These are phyloP conservation scores for Trametes gibbosa DNA, from an alignment of 768 basidiomycete genomes.

Conservation along the genomic window DNA sequence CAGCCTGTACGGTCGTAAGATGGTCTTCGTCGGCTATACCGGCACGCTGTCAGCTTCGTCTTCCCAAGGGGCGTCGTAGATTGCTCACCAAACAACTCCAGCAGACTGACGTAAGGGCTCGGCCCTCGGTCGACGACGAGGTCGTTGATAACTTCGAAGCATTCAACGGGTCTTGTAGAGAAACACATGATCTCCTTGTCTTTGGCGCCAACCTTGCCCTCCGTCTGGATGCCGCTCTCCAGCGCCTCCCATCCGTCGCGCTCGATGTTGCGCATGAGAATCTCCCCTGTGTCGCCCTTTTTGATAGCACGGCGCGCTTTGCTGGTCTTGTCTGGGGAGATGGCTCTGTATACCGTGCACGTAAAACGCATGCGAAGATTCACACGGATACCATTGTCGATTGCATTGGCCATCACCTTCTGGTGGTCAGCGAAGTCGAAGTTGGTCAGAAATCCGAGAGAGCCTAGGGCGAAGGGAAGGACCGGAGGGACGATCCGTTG, in stretches of 20 bases:
- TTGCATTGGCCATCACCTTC: constrained; percentile 79
- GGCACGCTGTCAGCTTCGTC: not conserved
- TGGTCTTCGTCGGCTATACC: constrained; percentile 92
- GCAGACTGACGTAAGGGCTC: constrained; percentile 92
- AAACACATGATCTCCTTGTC: constrained; percentile 99
- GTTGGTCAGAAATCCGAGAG: constrained; percentile 95
- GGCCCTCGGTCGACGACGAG: constrained; percentile 97
- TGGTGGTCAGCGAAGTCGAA: constrained; percentile 90
- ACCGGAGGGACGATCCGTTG: constrained; percentile 99
- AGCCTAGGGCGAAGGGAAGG: constrained; percentile 94
- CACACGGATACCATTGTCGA: constrained; percentile 93
- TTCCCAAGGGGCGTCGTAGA: not conserved
- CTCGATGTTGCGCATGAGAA: constrained; percentile 92
- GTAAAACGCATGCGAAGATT: constrained; percentile 99
- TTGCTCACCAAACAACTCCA: constrained; percentile 91
- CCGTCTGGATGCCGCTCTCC: constrained; percentile 69
- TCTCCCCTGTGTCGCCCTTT: constrained; percentile 92
- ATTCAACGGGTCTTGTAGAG: constrained; percentile 90
- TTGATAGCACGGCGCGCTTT: constrained; percentile 77
- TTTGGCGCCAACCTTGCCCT: constrained; percentile 51
- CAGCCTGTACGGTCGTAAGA: constrained; percentile 98
- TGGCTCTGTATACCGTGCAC: constrained; percentile 94
- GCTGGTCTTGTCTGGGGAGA: constrained; percentile 67
- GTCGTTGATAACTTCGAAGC: constrained; percentile 95
- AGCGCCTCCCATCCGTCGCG: constrained; percentile 95